These are phyloP conservation scores for Lichtheimia hyalospora DNA, from an alignment of 371 early-diverging fungal genomes.

Conservation along the genomic window DNA sequence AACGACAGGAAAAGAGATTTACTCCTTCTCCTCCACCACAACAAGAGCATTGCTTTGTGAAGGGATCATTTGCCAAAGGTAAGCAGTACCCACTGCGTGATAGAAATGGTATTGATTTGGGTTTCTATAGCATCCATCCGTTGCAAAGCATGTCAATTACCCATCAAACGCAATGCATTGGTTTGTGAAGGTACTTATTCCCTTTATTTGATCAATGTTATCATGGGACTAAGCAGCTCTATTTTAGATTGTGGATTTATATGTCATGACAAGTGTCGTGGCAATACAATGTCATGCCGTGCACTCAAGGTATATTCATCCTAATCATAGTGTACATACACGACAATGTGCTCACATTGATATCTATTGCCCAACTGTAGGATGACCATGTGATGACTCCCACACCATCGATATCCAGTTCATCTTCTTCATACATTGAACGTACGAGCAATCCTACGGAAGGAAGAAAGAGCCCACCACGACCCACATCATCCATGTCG, in stretches of 20 bases:
- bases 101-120: background rate
- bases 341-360: too few relatives aligned
- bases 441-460: background rate
- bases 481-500: constrained; percentile 33
- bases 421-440: background rate
- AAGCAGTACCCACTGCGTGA: background rate
- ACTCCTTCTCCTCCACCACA: constrained; percentile 3
- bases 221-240: background rate
- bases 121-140: constrained; percentile 20
- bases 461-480: constrained; percentile 19
- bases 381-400: background rate
- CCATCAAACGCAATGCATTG: constrained; percentile 37
- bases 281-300: background rate
- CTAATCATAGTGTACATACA: too few relatives aligned
- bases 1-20: constrained; percentile 12
- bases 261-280: constrained; percentile 40
- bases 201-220: too few relatives aligned
- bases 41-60: constrained; percentile 36
- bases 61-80: constrained; percentile 50
- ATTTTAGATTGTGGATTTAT: constrained; percentile 29
- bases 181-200: constrained; percentile 38
- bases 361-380: too few relatives aligned
- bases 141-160: constrained; percentile 39
- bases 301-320: background rate
- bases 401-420: constrained; percentile 4